Conservation (phyloP, 768 basidiomycete genomes). For the Tricholoma furcatifolium region DNA sequence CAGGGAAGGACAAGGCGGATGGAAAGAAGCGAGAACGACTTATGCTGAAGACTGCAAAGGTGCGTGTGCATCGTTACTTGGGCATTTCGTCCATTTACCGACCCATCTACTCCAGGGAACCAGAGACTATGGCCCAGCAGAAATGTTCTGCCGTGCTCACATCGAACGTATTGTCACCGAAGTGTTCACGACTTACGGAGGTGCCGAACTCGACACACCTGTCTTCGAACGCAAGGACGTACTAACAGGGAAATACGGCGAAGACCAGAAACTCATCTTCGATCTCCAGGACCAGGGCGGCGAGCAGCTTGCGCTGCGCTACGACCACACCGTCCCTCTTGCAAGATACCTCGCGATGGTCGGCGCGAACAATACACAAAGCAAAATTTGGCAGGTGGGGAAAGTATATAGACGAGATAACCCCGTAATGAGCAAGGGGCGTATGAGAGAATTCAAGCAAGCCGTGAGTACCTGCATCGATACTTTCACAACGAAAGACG, state of each 20-base stretch:
- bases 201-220: slow-evolving; percentile 92
- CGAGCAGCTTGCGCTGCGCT: slow-evolving; percentile 90
- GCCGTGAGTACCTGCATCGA: slow-evolving; percentile 54
- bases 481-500: not conserved
- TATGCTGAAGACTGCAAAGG: slow-evolving; percentile 93
- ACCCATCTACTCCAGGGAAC: slow-evolving; percentile 63
- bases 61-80: slow-evolving; percentile 42
- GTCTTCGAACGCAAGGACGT: slow-evolving; percentile 98
- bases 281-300: slow-evolving; percentile 98
- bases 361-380: slow-evolving; percentile 68
- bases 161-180: slow-evolving; percentile 88
- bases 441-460: slow-evolving; percentile 98
- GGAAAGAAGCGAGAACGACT: slow-evolving; percentile 63
- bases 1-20: slow-evolving; percentile 38
- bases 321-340: slow-evolving; percentile 97
- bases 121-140: slow-evolving; percentile 88
- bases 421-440: slow-evolving; percentile 96
- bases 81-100: slow-evolving; percentile 15
- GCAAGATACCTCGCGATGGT: slow-evolving; percentile 96
- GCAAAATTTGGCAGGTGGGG: slow-evolving; percentile 97
- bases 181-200: slow-evolving; percentile 87
- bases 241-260: slow-evolving; percentile 94
- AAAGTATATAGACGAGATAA: slow-evolving; percentile 97
- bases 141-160: slow-evolving; percentile 89
- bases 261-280: slow-evolving; percentile 96